Conservation (phyloP, 1,139 yeast genomes). For the Casaregolazyma suthepensis region DNA sequence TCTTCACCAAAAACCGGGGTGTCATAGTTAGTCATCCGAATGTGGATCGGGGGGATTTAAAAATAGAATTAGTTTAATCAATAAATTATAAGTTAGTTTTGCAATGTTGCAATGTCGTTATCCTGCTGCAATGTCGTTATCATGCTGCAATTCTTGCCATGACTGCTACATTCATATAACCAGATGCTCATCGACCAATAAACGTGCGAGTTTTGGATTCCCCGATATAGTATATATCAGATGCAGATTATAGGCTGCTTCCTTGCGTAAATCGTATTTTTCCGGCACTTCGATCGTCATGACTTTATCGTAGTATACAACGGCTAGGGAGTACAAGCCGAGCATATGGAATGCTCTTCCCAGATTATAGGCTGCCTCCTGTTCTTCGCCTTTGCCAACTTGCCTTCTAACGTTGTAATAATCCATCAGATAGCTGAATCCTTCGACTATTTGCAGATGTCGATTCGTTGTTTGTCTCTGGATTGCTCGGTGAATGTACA, state of each 20-base stretch:
- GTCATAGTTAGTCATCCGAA: neutral
- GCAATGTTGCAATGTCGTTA: neutral
- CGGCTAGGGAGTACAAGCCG: slow-evolving; percentile 69
- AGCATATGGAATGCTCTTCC: slow-evolving; percentile 82
- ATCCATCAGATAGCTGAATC: slow-evolving; percentile 68
- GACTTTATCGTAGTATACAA: slow-evolving; percentile 64
- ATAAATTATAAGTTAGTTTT: too few species aligned
- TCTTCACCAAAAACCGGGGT: neutral
- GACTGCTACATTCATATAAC: slow-evolving; percentile 18
- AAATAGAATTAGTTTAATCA: neutral
- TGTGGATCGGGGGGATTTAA: neutral
- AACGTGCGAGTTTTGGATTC: slow-evolving; percentile 56
- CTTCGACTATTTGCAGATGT: slow-evolving; percentile 82
- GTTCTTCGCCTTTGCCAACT: slow-evolving; percentile 47
- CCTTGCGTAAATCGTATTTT: slow-evolving; percentile 55
- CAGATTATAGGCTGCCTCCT: slow-evolving; percentile 76
- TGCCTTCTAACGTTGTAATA: slow-evolving; percentile 46
- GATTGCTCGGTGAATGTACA: slow-evolving; percentile 87
- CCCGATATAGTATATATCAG: slow-evolving; percentile 73
- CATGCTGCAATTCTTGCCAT: neutral
- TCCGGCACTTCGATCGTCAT: slow-evolving; percentile 35
- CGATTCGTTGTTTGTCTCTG: slow-evolving; percentile 83
- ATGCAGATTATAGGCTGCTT: slow-evolving; percentile 81
- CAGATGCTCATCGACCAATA: slow-evolving; percentile 60
- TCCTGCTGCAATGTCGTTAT: neutral